Conservation (phyloP, 1,284 basidiomycete species). For the Phaffia rhodozyma region DNA sequence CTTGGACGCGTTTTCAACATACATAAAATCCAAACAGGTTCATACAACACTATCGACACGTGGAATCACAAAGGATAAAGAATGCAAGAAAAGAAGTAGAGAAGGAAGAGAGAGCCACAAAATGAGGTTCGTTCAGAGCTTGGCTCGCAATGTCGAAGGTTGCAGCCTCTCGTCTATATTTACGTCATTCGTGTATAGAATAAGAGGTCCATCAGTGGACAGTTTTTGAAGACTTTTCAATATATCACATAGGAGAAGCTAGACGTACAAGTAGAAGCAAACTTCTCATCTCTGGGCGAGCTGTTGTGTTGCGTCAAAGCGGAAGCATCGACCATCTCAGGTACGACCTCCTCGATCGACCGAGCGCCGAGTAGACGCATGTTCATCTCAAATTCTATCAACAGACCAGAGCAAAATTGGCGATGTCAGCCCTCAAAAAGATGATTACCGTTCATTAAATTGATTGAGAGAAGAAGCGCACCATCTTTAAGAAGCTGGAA, state of each 20-base stretch:
- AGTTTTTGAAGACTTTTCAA: background rate
- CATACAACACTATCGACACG: no score
- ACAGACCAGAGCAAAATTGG: conserved; percentile 8
- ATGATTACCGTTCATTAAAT: background rate
- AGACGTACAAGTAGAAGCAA: conserved; percentile 62
- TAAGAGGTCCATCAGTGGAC: background rate
- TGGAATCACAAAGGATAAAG: no score
- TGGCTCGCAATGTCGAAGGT: conserved; percentile 43
- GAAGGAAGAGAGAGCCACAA: no score
- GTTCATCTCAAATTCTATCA: conserved; percentile 81
- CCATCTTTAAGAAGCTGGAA: conserved; percentile 63
- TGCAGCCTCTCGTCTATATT: conserved; percentile 40
- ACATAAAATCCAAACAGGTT: no score
- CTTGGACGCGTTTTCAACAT: background rate
- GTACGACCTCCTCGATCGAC: conserved; percentile 61
- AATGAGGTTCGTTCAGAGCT: conserved; percentile 34
- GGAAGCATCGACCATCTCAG: conserved; percentile 76
- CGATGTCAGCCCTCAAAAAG: background rate
- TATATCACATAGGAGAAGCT: background rate
- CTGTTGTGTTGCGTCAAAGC: conserved; percentile 36
- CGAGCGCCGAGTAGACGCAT: conserved; percentile 75
- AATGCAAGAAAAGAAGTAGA: no score
- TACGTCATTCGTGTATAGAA: background rate
- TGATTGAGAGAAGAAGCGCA: conserved; percentile 19
- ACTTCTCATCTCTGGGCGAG: conserved; percentile 54